phyloP scores from a whole-genome alignment of 306 rosid genomes.

The Pterocarpus santalinus region DNA sequence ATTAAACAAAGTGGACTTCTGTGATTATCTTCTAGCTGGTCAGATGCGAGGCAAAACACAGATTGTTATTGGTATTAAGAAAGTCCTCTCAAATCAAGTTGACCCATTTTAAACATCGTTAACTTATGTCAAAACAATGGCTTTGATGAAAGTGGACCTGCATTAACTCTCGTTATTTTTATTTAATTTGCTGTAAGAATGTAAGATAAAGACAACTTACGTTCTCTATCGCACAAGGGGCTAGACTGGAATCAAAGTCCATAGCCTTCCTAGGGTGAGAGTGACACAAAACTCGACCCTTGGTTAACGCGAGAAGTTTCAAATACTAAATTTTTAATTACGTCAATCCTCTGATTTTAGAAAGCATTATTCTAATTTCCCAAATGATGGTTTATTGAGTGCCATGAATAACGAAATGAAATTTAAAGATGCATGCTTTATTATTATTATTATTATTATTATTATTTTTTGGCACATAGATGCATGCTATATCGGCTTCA shows the following conservation, averaged over 20 bases:
- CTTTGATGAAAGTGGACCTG: constrained; percentile 10
- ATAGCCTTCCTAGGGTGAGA: neutral
- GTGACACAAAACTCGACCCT: neutral
- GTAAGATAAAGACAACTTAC: neutral
- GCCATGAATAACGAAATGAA: neutral
- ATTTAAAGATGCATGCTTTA: neutral
- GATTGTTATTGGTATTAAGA: neutral
- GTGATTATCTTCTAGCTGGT: neutral
- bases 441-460: too few species aligned
- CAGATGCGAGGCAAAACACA: neutral
- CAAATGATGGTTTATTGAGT: neutral
- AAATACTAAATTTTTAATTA: neutral
- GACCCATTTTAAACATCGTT: constrained; percentile 1
- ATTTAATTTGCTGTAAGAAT: neutral
- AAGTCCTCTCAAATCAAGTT: neutral
- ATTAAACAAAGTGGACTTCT: neutral
- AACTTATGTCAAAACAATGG: neutral
- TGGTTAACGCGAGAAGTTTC: constrained; percentile 6
- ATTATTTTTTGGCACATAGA: too few species aligned
- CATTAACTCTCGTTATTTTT: neutral
- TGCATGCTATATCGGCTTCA: neutral
- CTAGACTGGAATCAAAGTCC: constrained; percentile 18
- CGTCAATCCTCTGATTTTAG: neutral
- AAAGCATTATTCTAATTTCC: neutral
- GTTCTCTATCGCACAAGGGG: neutral